phyloP scores from a whole-genome alignment of 139 green algal genomes.

The Marvania coccoides region DNA sequence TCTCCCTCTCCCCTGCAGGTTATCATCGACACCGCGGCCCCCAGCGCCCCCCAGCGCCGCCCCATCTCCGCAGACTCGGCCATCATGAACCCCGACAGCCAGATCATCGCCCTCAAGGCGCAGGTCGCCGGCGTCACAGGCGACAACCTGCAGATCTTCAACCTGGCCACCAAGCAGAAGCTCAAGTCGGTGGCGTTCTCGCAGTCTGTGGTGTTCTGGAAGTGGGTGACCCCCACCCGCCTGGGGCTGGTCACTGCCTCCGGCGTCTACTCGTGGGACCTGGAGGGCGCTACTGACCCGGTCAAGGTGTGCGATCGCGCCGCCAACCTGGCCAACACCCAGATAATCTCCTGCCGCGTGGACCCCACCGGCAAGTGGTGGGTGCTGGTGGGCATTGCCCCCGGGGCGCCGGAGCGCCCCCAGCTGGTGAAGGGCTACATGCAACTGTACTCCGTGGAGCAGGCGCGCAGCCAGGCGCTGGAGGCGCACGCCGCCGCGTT shows the following conservation, averaged over 20 bases:
- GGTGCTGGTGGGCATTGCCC: conserved; percentile 95
- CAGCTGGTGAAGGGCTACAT: conserved; percentile 96
- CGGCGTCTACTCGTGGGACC: conserved; percentile 95
- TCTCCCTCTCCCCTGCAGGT: conserved; percentile 27
- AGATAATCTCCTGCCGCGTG: conserved; percentile 98
- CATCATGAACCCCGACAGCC: conserved; percentile 89
- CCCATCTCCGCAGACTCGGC: conserved; percentile 96
- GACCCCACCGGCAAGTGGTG: conserved; percentile 87
- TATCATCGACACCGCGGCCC: conserved; percentile 87
- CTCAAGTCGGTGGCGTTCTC: conserved; percentile 92
- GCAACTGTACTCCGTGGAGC: conserved; percentile 97
- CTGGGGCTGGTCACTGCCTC: conserved; percentile 89
- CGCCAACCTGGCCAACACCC: conserved; percentile 86
- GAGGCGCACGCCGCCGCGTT: conserved; percentile 96
- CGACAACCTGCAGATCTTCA: conserved; percentile 96
- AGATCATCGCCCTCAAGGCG: conserved; percentile 94
- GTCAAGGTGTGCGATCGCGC: conserved; percentile 96
- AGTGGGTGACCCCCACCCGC: conserved; percentile 80
- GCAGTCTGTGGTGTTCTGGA: conserved; percentile 96
- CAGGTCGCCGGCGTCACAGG: conserved; percentile 42
- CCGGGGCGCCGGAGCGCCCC: conserved; percentile 84
- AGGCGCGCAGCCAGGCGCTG: conserved; percentile 90
- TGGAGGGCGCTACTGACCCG: conserved; percentile 69
- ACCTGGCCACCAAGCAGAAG: conserved; percentile 98
- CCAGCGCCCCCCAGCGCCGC: conserved; percentile 65